These are phyloP conservation scores for Candida berthetii DNA, from an alignment of 805 yeast species.

Conservation along the genomic window DNA sequence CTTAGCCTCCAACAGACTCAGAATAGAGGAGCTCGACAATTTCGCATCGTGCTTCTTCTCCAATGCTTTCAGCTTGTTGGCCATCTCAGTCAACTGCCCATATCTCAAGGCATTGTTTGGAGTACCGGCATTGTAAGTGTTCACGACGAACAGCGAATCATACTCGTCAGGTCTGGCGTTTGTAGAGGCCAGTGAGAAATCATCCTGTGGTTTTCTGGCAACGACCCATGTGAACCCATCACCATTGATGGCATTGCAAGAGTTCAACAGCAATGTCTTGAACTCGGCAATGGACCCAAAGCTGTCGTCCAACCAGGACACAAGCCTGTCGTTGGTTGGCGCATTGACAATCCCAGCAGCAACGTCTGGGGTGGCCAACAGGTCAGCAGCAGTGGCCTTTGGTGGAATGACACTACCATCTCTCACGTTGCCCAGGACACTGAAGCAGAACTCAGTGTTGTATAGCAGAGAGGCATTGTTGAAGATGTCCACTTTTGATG, in stretches of 20 bases:
- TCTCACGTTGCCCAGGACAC: constrained; percentile 24
- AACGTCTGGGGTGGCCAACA: constrained; percentile 40
- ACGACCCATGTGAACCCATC: constrained; percentile 91
- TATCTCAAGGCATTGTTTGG: constrained; percentile 61
- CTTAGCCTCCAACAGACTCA: constrained; percentile 32
- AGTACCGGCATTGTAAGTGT: constrained; percentile 87
- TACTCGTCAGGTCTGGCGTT: constrained; percentile 10
- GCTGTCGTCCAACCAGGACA: constrained; percentile 44
- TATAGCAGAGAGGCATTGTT: constrained; percentile 32
- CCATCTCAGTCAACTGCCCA: constrained; percentile 27
- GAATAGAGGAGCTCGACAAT: constrained; percentile 8
- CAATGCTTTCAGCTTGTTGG: constrained; percentile 17
- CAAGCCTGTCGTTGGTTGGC: constrained; percentile 20
- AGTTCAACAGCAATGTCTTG: constrained; percentile 58
- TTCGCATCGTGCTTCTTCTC: constrained; percentile 3
- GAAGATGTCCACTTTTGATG: constrained; percentile 24
- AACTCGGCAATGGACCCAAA: constrained; percentile 80
- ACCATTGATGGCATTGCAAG: constrained; percentile 72
- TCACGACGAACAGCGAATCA: constrained; percentile 57
- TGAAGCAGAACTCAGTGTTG: constrained; percentile 30
- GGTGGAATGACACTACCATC: constrained; percentile 4
- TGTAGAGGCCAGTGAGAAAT: constrained; percentile 12
- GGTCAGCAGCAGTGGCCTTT: constrained; percentile 22
- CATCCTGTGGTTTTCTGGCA: constrained; percentile 34
- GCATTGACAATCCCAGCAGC: constrained; percentile 23